Percentiles rank a stretch among this genome's conserved stretches.
Evolutionary conservation across 352 stramenopile genomes (phyloP).

Genomic region (Blastocystis sp.): DNA sequence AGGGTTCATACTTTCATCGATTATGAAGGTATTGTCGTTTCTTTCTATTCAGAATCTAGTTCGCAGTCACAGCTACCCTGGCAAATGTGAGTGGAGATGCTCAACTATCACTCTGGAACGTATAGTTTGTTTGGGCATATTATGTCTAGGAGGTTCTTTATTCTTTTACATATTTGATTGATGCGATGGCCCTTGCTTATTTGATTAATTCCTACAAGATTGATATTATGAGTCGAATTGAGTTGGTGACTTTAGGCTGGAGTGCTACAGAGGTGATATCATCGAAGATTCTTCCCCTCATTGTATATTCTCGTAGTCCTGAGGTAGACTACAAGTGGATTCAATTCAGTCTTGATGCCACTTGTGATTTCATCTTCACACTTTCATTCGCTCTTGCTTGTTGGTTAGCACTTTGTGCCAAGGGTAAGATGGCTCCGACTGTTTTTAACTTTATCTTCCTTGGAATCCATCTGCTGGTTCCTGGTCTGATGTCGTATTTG

Average conservation of each 20-base stretch:
- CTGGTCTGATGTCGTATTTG: neutral
- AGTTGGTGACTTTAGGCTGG: conserved; percentile 13
- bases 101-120: neutral
- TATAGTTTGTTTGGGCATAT: neutral
- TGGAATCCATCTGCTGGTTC: neutral
- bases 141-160: neutral
- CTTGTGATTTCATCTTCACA: neutral
- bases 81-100: neutral
- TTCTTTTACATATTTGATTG: neutral
- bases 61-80: neutral
- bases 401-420: conserved; percentile 7
- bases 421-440: neutral
- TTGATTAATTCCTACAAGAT: conserved; percentile 14
- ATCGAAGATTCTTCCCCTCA: neutral
- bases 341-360: conserved; percentile 12
- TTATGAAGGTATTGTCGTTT: neutral
- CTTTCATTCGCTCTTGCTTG: neutral
- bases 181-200: conserved; percentile 19
- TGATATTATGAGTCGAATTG: neutral
- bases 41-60: neutral
- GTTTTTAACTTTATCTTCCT: neutral
- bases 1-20: neutral
- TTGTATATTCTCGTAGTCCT: neutral
- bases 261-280: neutral
- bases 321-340: conserved; percentile 39